A percentile compares a stretch with the other conserved stretches of the same genome.
Conservation (phyloP, 1,284 basidiomycete species). For the Marasmius fiardii region DNA sequence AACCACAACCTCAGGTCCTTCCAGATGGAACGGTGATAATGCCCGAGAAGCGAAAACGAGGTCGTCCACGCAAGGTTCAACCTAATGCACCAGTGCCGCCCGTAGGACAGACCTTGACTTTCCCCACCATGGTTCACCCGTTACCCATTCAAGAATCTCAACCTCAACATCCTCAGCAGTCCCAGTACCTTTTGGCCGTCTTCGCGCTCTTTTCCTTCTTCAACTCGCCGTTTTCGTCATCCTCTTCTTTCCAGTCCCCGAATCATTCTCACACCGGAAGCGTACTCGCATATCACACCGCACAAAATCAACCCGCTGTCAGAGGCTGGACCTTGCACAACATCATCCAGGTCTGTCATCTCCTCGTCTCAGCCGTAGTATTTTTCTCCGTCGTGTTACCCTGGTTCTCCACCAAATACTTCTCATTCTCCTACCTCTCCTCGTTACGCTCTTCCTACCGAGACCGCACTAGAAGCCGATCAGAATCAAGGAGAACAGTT, state of each 20-base stretch:
- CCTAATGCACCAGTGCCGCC: conserved; percentile 7
- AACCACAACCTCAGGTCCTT: conserved; percentile 13
- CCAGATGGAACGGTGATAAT: conserved; percentile 23
- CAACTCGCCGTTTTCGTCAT: conserved; percentile 59
- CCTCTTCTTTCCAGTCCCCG: conserved; percentile 23
- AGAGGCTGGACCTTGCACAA: conserved; percentile 44
- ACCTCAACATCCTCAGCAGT: conserved; percentile 30
- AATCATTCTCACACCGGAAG: conserved; percentile 32
- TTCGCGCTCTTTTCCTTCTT: conserved; percentile 77
- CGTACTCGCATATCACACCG: conserved; percentile 28
- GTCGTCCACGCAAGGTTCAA: conserved; percentile 58
- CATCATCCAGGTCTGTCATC: conserved; percentile 53
- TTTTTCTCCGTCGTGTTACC: conserved; percentile 54
- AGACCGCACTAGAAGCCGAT: conserved; percentile 1
- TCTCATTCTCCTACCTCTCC: conserved; percentile 8
- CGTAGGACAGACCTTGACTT: conserved; percentile 4
- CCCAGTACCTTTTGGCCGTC: conserved; percentile 70
- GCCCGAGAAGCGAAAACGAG: conserved; percentile 79
- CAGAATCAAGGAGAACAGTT: neutral
- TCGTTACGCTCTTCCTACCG: neutral
- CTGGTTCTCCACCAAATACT: conserved; percentile 28
- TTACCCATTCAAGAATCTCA: conserved; percentile 22
- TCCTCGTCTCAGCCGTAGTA: conserved; percentile 59
- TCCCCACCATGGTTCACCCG: conserved; percentile 12
- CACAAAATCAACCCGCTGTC: conserved; percentile 15